Evolutionary conservation across 2,329 filamentous ascomycete genomes (phyloP).

Genomic region (Nakataea oryzae): DNA sequence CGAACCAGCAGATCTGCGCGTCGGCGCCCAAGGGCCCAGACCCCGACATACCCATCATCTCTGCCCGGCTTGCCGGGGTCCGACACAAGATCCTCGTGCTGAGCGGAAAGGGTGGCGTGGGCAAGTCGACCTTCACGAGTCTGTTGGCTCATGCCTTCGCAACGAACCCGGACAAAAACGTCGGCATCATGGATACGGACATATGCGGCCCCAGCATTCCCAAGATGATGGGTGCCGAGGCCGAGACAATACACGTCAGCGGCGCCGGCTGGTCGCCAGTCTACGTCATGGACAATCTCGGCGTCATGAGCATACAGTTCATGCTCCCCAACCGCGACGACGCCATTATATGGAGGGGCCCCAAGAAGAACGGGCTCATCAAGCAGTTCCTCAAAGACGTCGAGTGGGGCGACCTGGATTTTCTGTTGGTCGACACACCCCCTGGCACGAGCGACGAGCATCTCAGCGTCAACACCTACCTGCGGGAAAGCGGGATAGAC

Average conservation of each 20-base stretch:
- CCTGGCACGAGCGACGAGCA: constrained; percentile 95
- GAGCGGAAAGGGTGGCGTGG: constrained; percentile 91
- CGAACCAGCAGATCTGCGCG: constrained; percentile 92
- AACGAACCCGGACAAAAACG: constrained; percentile 62
- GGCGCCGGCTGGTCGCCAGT: constrained; percentile 87
- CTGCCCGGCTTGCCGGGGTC: constrained; percentile 68
- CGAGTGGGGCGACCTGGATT: constrained; percentile 93
- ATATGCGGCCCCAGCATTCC: constrained; percentile 94
- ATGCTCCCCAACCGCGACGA: constrained; percentile 92
- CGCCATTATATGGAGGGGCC: constrained; percentile 92
- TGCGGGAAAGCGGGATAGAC: constrained; percentile 86
- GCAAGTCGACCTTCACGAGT: constrained; percentile 88
- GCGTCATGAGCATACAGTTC: constrained; percentile 96
- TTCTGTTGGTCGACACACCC: constrained; percentile 87
- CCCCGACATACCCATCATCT: constrained; percentile 84
- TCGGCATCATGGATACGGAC: constrained; percentile 97
- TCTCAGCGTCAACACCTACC: constrained; percentile 80
- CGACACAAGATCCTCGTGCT: constrained; percentile 89
- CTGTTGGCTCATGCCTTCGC: constrained; percentile 87
- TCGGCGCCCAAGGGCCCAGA: constrained; percentile 91
- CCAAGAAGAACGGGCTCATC: constrained; percentile 97
- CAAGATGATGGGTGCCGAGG: constrained; percentile 97
- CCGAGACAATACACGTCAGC: constrained; percentile 86
- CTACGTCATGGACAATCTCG: constrained; percentile 89
- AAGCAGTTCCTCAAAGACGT: constrained; percentile 98